A percentile compares a stretch with the other conserved stretches of the same genome.
Conservation (phyloP, 345 rosid genomes). For the Pistacia atlantica region DNA sequence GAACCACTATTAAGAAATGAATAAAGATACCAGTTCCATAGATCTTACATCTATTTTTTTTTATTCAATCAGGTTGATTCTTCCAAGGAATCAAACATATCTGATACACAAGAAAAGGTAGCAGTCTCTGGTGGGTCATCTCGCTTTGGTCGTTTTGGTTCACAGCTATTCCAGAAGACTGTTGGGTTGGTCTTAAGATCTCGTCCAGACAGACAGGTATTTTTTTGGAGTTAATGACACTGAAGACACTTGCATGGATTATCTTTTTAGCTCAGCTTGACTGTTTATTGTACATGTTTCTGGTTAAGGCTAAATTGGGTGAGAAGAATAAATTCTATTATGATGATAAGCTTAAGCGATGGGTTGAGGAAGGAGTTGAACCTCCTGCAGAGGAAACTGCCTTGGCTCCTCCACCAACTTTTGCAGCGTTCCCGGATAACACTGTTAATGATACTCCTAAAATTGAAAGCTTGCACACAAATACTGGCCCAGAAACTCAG, state of each 20-base stretch:
- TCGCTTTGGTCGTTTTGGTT: slow-evolving; percentile 52
- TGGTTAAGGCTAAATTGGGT: slow-evolving; percentile 56
- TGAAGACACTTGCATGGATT: neutral
- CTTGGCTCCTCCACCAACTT: slow-evolving; percentile 52
- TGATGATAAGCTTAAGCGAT: slow-evolving; percentile 62
- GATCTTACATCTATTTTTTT: slow-evolving; percentile 5
- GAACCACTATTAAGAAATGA: neutral
- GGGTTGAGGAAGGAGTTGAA: slow-evolving; percentile 67
- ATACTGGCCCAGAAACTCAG: slow-evolving; percentile 25
- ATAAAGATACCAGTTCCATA: neutral
- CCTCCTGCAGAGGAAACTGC: slow-evolving; percentile 49
- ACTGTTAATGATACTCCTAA: slow-evolving; percentile 32
- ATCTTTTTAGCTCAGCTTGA: neutral
- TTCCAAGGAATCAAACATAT: slow-evolving; percentile 28
- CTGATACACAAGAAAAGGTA: slow-evolving; percentile 38
- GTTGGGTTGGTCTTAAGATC: slow-evolving; percentile 50
- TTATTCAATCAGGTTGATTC: slow-evolving; percentile 38
- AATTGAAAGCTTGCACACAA: slow-evolving; percentile 22
- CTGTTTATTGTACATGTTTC: neutral
- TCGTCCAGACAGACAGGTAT: slow-evolving; percentile 44
- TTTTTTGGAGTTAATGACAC: neutral
- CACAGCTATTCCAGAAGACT: slow-evolving; percentile 55
- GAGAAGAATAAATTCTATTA: slow-evolving; percentile 56
- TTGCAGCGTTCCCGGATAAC: slow-evolving; percentile 35
- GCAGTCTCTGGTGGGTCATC: slow-evolving; percentile 37